These are phyloP conservation scores for Cryptosporidium andersoni DNA, from an alignment of 169 alveolate genomes.

Conservation along the genomic window DNA sequence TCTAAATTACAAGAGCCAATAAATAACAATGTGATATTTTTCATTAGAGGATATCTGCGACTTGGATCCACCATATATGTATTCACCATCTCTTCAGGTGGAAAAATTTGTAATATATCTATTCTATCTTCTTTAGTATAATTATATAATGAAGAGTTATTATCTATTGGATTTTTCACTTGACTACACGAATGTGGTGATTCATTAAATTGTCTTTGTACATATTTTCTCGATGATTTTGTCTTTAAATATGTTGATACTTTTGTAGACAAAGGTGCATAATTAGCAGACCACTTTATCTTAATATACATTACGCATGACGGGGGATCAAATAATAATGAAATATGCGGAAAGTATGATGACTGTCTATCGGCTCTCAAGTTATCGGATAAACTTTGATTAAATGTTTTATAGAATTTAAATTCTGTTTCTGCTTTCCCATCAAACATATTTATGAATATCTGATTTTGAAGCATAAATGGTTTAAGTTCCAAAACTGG, in stretches of 20 bases:
- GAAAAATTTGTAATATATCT: constrained; percentile 44
- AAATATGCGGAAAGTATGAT: constrained; percentile 53
- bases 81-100: constrained; percentile 68
- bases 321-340: constrained; percentile 13
- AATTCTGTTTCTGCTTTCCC: constrained; percentile 4
- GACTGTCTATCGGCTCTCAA: background rate
- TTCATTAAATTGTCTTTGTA: constrained; percentile 23
- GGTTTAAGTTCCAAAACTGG: constrained; percentile 27
- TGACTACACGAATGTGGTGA: constrained; percentile 15
- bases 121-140: constrained; percentile 23
- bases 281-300: constrained; percentile 9
- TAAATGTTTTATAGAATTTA: background rate
- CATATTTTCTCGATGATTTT: background rate
- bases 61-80: constrained; percentile 42
- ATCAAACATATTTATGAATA: constrained; percentile 20
- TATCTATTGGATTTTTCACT: background rate
- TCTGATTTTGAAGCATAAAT: background rate
- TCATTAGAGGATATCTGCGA: constrained; percentile 22
- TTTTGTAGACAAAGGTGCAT: constrained; percentile 50
- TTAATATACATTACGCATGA: constrained; percentile 32
- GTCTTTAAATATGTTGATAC: constrained; percentile 8
- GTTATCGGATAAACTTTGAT: background rate
- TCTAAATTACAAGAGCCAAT: constrained; percentile 22
- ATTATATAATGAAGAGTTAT: background rate
- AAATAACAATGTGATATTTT: constrained; percentile 31